Percentiles rank a stretch among this genome's conserved stretches.
These are phyloP conservation scores for Colletotrichum horii DNA, from an alignment of 2,329 filamentous ascomycete genomes.

Conservation along the genomic window DNA sequence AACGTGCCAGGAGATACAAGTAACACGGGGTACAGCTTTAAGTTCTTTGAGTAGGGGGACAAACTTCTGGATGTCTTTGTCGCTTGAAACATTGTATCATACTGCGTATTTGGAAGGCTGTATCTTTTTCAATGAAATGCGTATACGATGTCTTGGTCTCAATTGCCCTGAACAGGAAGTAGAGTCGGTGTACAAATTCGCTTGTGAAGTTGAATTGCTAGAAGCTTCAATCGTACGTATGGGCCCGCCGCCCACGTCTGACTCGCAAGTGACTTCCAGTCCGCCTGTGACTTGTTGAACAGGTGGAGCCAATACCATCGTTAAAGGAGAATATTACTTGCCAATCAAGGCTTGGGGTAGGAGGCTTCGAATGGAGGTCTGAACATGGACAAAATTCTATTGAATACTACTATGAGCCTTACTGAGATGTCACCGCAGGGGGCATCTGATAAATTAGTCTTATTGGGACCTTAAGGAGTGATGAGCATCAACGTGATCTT, in stretches of 20 bases:
- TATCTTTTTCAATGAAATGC: background rate
- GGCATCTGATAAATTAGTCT: background rate
- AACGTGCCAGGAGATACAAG: constrained; percentile 22
- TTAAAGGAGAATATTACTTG: background rate
- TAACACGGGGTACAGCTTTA: constrained; percentile 24
- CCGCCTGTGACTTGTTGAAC: too few species aligned
- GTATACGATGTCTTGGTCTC: background rate
- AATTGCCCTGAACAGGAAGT: background rate
- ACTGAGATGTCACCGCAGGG: background rate
- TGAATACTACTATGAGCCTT: rapidly evolving
- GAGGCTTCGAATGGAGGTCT: background rate
- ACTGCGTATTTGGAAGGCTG: background rate
- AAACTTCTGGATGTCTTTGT: background rate
- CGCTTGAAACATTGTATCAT: background rate
- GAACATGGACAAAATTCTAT: background rate
- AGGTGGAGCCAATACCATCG: background rate
- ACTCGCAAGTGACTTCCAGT: too few species aligned
- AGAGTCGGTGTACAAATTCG: background rate
- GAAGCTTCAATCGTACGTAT: background rate
- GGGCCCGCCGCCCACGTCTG: rapidly evolving
- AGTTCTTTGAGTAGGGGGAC: constrained; percentile 24
- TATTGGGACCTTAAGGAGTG: background rate
- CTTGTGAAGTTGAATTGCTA: background rate
- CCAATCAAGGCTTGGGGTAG: background rate
- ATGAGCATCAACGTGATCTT: background rate